Evolutionary conservation across 768 basidiomycete genomes (phyloP).

Genomic region (Amanita inopinata): DNA sequence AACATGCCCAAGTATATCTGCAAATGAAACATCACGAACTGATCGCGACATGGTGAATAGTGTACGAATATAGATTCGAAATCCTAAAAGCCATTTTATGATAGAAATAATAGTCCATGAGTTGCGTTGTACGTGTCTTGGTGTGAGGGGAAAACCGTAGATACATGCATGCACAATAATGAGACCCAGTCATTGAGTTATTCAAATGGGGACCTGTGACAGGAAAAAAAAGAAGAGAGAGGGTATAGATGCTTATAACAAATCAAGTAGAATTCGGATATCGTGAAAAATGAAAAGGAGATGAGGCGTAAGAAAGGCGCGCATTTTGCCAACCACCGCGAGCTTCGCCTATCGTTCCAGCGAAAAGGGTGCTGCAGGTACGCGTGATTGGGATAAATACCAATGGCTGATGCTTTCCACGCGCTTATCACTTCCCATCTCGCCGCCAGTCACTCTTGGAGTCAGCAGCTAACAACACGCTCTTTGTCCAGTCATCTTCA

Average conservation of each 20-base stretch:
- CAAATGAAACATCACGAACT: too few relatives aligned
- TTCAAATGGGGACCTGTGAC: neutral
- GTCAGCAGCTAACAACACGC: slow-evolving; percentile 65
- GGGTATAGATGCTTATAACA: slow-evolving; percentile 7
- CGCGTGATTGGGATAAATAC: neutral
- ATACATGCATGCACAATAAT: slow-evolving; percentile 7
- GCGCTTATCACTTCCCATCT: slow-evolving; percentile 1
- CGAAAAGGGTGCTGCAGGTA: neutral
- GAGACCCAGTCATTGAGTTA: neutral
- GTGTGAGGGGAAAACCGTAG: slow-evolving; percentile 2
- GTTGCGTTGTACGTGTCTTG: neutral
- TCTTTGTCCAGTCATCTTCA: slow-evolving; percentile 64
- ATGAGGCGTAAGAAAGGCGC: neutral
- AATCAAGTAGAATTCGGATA: neutral
- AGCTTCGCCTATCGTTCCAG: slow-evolving; percentile 1
- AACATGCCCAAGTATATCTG: too few relatives aligned
- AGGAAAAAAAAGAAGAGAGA: neutral
- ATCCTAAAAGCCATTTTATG: neutral
- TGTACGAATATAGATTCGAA: neutral
- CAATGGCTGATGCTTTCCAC: neutral
- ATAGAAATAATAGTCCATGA: slow-evolving; percentile 9
- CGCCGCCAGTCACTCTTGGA: slow-evolving; percentile 24
- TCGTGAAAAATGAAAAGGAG: neutral
- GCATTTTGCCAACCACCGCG: neutral
- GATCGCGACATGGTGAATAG: neutral